phyloP scores from a whole-genome alignment of 192 early-diverging fungal genomes.

The Backusella sp. region DNA sequence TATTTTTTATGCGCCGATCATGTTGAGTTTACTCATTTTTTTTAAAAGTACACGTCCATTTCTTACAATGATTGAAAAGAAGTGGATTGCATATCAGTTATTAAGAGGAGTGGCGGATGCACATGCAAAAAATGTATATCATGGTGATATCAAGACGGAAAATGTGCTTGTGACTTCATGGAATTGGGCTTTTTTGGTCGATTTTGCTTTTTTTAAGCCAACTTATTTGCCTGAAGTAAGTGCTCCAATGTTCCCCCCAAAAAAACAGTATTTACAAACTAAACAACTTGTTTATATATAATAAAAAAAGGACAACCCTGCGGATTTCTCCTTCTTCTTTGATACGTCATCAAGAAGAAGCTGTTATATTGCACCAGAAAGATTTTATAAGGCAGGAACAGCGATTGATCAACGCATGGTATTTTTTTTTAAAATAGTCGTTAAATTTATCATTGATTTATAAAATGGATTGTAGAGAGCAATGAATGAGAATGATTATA shows the following conservation, averaged over 20 bases:
- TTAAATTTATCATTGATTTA: neutral
- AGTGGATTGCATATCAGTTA: constrained; percentile 93
- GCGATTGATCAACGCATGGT: constrained; percentile 56
- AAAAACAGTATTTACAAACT: too few relatives aligned
- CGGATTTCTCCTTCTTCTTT: constrained; percentile 96
- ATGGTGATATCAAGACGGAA: constrained; percentile 97
- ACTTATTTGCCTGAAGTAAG: constrained; percentile 84
- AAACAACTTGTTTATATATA: neutral
- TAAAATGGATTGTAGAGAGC: constrained; percentile 21
- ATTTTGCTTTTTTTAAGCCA: constrained; percentile 92
- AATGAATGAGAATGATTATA: constrained; percentile 28
- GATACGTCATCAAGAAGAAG: constrained; percentile 85
- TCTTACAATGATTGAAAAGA: constrained; percentile 82
- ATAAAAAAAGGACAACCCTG: constrained; percentile 91
- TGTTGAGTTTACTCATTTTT: neutral
- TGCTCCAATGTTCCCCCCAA: neutral
- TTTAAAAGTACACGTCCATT: constrained; percentile 86
- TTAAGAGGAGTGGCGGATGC: constrained; percentile 76
- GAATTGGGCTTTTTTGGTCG: constrained; percentile 91
- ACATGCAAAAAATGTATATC: constrained; percentile 74
- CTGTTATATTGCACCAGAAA: constrained; percentile 95
- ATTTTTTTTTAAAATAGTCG: constrained; percentile 13
- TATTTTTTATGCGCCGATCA: neutral
- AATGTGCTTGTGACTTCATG: constrained; percentile 94
- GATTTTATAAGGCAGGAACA: constrained; percentile 79